Base-by-base conservation (phyloP, 2,329 filamentous ascomycete species). In the Hypoxylon sp. region DNA sequence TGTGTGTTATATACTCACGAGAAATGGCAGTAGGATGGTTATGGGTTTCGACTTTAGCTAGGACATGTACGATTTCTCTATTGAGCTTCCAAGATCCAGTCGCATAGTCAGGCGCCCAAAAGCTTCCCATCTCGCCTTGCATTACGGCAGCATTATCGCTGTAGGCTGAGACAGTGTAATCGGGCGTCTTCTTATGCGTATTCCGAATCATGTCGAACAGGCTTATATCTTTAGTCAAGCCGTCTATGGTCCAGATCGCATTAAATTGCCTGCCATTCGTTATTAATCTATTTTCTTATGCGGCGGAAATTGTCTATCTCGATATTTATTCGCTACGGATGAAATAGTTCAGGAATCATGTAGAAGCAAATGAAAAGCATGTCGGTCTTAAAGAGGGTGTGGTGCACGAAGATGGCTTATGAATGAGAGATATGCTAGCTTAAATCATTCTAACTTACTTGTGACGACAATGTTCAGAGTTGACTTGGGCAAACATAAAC, bases 401-500 rank as follows among this genome's bases (percentile, higher is more conserved):
- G 7, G 14, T 55, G 23, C 11, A 50, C 2, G 10, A 11, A 30
- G 21, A 30, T n/a, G 23, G 30, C 36, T 55, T 19, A 21, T 25
- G 10, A 23, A 50, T 25, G n/a, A 56, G 45, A 2, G 21, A 48
- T 5, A 10, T 36, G 28, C 30, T 14, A 56, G 28, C 11, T 10
- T 30, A 41, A 9, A 36, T 25, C 21, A 50, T 53, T 30, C 49
- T 57, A 10, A 66, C 68, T 71, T 69, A 69, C 58, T 72, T 73
- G 46, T 77, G 74, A 10, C 75, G 73, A 63, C 74, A 76, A 58
- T 98, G 95, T 85, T 99, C 96, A 2, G 95, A 98, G 84, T 98
- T 98, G 79, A 99, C 95, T 82, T 99, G 96, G 14, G 95, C 95
- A 79, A 98, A 99, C 96, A 98, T 98, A 85, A 98, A 98, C 21